Conservation (phyloP, 768 basidiomycete species). For the Macrolepiota dolichaula region DNA sequence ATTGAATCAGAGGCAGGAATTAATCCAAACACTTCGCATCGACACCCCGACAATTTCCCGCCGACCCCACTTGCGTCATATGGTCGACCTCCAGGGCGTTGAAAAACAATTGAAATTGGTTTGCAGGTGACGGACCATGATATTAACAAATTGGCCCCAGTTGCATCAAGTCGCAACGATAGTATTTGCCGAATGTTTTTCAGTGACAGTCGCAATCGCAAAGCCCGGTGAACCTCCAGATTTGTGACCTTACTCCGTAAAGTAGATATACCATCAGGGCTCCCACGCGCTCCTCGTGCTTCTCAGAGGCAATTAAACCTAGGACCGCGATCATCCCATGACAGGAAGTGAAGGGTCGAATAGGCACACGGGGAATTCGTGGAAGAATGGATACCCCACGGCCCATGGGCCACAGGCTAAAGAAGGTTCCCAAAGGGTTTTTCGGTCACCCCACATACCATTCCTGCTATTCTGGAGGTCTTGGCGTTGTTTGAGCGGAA, state of each 20-base stretch:
- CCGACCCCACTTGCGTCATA: background rate
- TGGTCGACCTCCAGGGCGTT: background rate
- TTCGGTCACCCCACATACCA: constrained; percentile 12
- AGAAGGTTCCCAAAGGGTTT: background rate
- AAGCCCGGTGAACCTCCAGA: background rate
- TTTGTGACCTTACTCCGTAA: background rate
- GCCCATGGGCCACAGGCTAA: background rate
- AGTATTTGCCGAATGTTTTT: background rate
- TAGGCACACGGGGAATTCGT: constrained; percentile 10
- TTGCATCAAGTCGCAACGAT: background rate
- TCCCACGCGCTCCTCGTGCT: constrained; percentile 1
- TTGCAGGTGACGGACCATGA: background rate
- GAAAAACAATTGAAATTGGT: background rate
- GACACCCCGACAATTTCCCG: constrained; percentile 4
- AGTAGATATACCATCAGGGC: background rate
- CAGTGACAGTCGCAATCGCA: background rate
- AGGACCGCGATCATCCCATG: constrained; percentile 1
- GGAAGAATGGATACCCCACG: constrained; percentile 9
- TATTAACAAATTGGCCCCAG: background rate
- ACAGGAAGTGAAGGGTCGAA: background rate
- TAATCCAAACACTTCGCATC: background rate
- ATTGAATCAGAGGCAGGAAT: background rate
- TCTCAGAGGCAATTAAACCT: background rate
- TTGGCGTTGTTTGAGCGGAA: background rate
- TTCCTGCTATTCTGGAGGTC: background rate